Evolutionary conservation across 441 rosid genomes (phyloP), one percentile per base, ranked within the genome.

Genomic region (Erodium texanum): DNA sequence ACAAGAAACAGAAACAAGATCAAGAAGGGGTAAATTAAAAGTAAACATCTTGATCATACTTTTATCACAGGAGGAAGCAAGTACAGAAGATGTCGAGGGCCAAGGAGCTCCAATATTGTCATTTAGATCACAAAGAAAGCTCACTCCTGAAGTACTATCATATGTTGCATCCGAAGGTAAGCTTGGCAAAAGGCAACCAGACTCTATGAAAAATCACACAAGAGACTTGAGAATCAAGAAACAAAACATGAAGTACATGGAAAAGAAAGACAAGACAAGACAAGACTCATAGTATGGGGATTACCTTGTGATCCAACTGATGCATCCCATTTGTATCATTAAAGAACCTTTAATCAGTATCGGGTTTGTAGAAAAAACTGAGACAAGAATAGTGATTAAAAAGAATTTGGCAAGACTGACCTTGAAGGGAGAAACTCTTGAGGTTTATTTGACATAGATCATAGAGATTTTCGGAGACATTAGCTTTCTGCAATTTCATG

Each of bases 391-490:
- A 58, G 68, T 61, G 0, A 23, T 56, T 62, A 5, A 48, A 66
- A 23, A 54, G 38, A 24, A 62, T 7, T 15, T 36, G 34, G 20
- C 48, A 12, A 6, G 61, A 65, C 79, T 43, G 65, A 79, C 82
- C 82, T 79, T 79, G 82, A 70, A 76, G 75, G 34, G 82, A 79
- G 73, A 79, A 79, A 70, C 76, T 79, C 70, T 75, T 79, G 65
- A 79, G 82, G 73, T 66, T 76, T 29, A 75, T 76, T 24, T 70
- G 82, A 73, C 82, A 79, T 64, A 79, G 79, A 52, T 75, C 54
- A 43, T 75, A 79, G 24, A 79, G 71, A 66, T 79, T 73, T 43
- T 58, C 52, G 15, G 75, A 65, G 67, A 79, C 71, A 66, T 76
- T 79, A 66, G 77, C 73, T 63, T 73, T 73, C 75, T 79, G 82